Percentiles rank a stretch among this genome's conserved stretches.
phyloP scores from a whole-genome alignment of 495 filamentous ascomycete species.

The Penicillium steckii region DNA sequence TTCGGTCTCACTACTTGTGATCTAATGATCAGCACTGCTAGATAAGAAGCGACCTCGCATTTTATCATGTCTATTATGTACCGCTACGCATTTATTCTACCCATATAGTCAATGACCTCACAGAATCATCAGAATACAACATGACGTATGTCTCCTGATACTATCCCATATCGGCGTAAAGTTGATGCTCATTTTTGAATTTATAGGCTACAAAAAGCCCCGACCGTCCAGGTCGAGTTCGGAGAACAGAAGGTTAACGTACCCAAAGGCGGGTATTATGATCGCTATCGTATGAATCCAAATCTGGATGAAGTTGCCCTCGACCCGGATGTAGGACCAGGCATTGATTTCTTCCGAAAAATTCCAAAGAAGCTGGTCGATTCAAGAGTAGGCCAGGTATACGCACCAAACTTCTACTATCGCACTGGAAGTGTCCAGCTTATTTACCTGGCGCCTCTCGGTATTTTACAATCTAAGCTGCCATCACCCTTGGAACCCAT shows the following conservation, averaged over 20 bases:
- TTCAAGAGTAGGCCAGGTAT: slow-evolving; percentile 13
- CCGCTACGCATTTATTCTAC: no score
- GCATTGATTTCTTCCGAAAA: slow-evolving; percentile 5
- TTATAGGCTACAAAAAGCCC: background rate
- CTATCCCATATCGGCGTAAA: no score
- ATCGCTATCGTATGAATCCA: slow-evolving; percentile 16
- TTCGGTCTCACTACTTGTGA: no score
- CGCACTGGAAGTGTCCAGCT: slow-evolving; percentile 12
- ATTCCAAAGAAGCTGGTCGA: slow-evolving; percentile 9
- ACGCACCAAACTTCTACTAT: slow-evolving; percentile 2
- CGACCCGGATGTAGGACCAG: slow-evolving; percentile 4
- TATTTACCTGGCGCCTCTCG: slow-evolving; percentile 6
- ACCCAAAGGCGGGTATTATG: slow-evolving; percentile 13
- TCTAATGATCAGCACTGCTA: no score
- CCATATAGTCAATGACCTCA: no score
- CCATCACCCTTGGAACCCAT: slow-evolving; percentile 14
- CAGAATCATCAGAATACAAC: no score
- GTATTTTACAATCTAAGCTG: slow-evolving; percentile 5
- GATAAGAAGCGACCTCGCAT: no score
- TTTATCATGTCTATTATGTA: no score
- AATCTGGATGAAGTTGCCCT: slow-evolving; percentile 11
- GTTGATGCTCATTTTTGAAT: no score
- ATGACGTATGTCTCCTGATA: no score
- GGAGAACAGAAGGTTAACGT: slow-evolving; percentile 15
- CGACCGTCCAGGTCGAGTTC: slow-evolving; percentile 10